Evolutionary conservation across 2,329 filamentous ascomycete genomes (phyloP).

Genomic region (Xylaria digitata): DNA sequence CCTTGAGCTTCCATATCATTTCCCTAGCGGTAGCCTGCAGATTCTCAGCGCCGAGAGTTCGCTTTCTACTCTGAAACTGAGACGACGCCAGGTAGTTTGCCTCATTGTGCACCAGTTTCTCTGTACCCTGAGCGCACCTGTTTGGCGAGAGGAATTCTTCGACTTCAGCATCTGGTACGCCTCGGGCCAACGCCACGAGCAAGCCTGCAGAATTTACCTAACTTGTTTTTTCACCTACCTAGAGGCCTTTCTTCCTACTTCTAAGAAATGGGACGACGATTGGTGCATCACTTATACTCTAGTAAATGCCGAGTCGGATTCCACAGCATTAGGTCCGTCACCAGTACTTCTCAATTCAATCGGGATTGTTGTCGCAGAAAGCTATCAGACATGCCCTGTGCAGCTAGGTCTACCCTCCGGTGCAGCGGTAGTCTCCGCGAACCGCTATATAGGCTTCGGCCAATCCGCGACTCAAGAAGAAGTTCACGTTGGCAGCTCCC

Average conservation of each 20-base stretch:
- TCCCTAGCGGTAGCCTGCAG: slow-evolving; percentile 18
- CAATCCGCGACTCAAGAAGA: slow-evolving; percentile 31
- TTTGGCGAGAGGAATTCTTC: slow-evolving; percentile 25
- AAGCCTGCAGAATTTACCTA: slow-evolving; percentile 25
- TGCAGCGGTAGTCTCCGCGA: slow-evolving; percentile 19
- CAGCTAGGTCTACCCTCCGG: slow-evolving; percentile 19
- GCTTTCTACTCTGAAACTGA: slow-evolving; percentile 15
- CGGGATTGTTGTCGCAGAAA: slow-evolving; percentile 7
- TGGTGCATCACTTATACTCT: slow-evolving; percentile 14
- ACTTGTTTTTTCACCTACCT: slow-evolving; percentile 20
- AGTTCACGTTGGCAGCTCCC: slow-evolving; percentile 25
- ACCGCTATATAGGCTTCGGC: slow-evolving; percentile 25
- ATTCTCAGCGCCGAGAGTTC: slow-evolving; percentile 1
- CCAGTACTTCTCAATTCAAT: slow-evolving; percentile 16
- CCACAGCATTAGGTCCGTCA: not conserved
- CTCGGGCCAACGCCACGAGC: slow-evolving; percentile 22
- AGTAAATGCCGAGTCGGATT: slow-evolving; percentile 3
- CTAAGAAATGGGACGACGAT: not conserved
- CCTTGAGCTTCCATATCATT: slow-evolving; percentile 25
- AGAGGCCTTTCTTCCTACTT: not conserved
- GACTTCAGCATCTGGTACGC: slow-evolving; percentile 30
- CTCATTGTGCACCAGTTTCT: slow-evolving; percentile 26
- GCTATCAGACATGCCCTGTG: slow-evolving; percentile 15
- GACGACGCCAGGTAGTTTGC: slow-evolving; percentile 15
- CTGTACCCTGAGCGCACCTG: slow-evolving; percentile 13